Base-by-base conservation (phyloP, 1,139 yeast species). In the Scheffersomyces lignicola region DNA sequence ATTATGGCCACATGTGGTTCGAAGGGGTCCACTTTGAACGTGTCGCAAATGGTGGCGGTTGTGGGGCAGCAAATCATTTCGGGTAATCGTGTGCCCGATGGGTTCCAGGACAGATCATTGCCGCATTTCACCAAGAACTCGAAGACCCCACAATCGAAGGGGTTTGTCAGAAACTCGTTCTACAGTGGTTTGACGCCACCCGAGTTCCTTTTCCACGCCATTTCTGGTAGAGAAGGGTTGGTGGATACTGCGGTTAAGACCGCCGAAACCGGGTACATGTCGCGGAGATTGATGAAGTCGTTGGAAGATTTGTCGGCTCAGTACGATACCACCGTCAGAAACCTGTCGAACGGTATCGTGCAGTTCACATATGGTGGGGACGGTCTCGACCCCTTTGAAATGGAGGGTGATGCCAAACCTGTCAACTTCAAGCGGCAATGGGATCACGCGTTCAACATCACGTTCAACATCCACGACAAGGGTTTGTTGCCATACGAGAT, bases 1-100 rank as follows among this genome's bases (percentile, higher is more conserved):
- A 90, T 94, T 56, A 94, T 94, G 99, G 97, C 98, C 8, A 88
- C 96, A 1, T 92, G 98, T 76, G 99, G 99, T 49, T 92, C 98
- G 33, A 94, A 94, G 62, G 99, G 98, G 62, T 92, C 98, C 27
- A 89, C 97, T 0, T 77, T 94, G 47, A 94, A 94, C 61, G 98
- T 94, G 29, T 92, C 98, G 8, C 99, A 94, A 67, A 94, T 94
- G 99, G 98, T 94, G 74, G 98, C 99, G 0, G 97, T 94, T 58
- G 99, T 94, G 33, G 99, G 99, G 40, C 99, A 94, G 65, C 99
- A 94, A 62, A 94, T 94, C 69, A 94, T 94, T 51, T 82, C 96
- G 4, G 99, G 99, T 62, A 86, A 87, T 57, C 96, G 99, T 76
- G 98, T 94, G 47, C 98, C 98, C 14, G 96, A 94, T 74, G 99